Evolutionary conservation across 2,329 filamentous ascomycete genomes (phyloP).

Genomic region (Trichoderma cornu-damae): DNA sequence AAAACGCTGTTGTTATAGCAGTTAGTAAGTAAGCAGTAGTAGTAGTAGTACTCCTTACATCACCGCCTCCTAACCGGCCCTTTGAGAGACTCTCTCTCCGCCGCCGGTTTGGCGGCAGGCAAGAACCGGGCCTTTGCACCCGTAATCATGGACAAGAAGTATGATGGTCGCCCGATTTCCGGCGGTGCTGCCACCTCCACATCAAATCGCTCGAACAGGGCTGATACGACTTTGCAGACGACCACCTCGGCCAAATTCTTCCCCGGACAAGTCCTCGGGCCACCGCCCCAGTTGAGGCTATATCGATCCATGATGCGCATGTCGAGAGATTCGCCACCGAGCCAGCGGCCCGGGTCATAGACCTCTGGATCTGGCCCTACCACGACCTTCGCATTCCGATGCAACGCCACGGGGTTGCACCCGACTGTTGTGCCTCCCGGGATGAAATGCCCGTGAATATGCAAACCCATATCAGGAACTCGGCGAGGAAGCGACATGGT

Average conservation of each 20-base stretch:
- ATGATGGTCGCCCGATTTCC: constrained; percentile 39
- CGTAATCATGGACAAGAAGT: constrained; percentile 50
- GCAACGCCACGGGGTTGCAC: constrained; percentile 47
- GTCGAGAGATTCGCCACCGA: constrained; percentile 28
- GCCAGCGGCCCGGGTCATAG: constrained; percentile 47
- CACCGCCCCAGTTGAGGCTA: constrained; percentile 50
- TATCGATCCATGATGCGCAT: constrained; percentile 42
- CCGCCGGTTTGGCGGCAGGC: not conserved
- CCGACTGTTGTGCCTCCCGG: constrained; percentile 46
- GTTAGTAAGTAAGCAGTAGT: too few species aligned
- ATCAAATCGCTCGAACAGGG: constrained; percentile 42
- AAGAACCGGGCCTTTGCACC: constrained; percentile 41
- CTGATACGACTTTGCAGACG: constrained; percentile 40
- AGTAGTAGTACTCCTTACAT: not conserved
- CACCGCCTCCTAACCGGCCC: not conserved
- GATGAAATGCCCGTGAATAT: constrained; percentile 37
- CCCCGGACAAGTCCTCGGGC: constrained; percentile 47
- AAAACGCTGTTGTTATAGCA: not conserved
- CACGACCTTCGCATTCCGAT: constrained; percentile 46
- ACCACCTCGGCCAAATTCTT: constrained; percentile 48
- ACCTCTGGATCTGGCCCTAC: constrained; percentile 38
- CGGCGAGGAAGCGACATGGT: constrained; percentile 47
- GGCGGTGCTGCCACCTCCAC: constrained; percentile 38
- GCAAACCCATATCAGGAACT: constrained; percentile 36
- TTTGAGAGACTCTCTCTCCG: not conserved